A percentile compares a stretch with the other conserved stretches of the same genome.
phyloP scores from a whole-genome alignment of 2,329 filamentous ascomycete species.

The Neocatenulostroma microsporum region DNA sequence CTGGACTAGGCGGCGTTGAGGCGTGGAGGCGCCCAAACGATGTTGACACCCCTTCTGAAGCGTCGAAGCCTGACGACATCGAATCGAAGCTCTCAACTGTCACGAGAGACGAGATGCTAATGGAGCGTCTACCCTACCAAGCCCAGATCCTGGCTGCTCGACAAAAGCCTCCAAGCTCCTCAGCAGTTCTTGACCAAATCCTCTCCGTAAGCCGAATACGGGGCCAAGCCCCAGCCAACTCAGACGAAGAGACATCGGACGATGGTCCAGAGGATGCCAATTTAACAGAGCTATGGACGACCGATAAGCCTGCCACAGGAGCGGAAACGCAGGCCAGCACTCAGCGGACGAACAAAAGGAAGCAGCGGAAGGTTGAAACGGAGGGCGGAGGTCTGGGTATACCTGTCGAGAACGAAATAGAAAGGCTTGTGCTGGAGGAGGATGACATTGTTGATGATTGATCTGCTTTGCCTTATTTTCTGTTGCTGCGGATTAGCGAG shows the following conservation, averaged over 20 bases:
- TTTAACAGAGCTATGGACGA: conserved; percentile 34
- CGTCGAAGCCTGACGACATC: conserved; percentile 4
- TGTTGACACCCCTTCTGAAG: not conserved
- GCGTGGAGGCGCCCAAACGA: conserved; percentile 16
- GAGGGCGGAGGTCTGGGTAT: conserved; percentile 12
- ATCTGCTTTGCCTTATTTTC: too few relatives aligned
- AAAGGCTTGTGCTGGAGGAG: conserved; percentile 35
- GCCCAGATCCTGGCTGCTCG: conserved; percentile 49
- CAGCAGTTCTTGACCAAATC: conserved; percentile 53
- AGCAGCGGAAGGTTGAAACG: conserved; percentile 1
- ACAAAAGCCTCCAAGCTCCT: conserved; percentile 15
- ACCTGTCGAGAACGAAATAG: conserved; percentile 23
- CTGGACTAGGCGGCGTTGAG: conserved; percentile 13
- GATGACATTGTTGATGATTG: conserved; percentile 41
- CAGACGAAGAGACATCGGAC: conserved; percentile 21
- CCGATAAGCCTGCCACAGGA: conserved; percentile 31
- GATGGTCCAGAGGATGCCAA: conserved; percentile 20
- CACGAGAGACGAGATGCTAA: conserved; percentile 63
- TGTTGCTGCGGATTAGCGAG: conserved; percentile 3
- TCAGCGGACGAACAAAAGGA: not conserved
- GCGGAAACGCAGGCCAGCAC: not conserved
- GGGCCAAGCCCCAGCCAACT: conserved; percentile 9
- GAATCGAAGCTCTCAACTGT: conserved; percentile 25
- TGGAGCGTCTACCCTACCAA: conserved; percentile 84
- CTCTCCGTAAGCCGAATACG: conserved; percentile 57